Evolutionary conservation across 352 stramenopile species (phyloP).

Genomic region (Globisporangium spinosum): DNA sequence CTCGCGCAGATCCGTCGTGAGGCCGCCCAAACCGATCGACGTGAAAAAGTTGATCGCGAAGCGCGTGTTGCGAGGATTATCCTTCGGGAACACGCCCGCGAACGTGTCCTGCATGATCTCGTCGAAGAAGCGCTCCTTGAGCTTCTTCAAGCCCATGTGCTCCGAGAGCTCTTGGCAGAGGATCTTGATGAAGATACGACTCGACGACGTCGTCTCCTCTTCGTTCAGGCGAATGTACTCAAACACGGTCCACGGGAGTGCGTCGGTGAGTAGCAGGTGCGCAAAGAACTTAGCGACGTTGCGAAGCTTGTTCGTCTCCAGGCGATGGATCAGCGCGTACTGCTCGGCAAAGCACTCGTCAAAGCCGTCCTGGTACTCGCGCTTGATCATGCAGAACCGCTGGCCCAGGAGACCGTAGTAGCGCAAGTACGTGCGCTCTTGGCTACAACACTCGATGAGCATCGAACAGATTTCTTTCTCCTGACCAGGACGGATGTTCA

Average conservation of each 20-base stretch:
- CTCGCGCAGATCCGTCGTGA: slow-evolving; percentile 96
- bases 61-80: slow-evolving; percentile 96
- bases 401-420: slow-evolving; percentile 97
- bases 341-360: slow-evolving; percentile 93
- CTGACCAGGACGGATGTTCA: slow-evolving; percentile 95
- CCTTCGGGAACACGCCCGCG: slow-evolving; percentile 94
- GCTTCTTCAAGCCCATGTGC: slow-evolving; percentile 93
- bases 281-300: slow-evolving; percentile 99
- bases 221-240: slow-evolving; percentile 97
- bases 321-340: slow-evolving; percentile 95
- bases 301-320: slow-evolving; percentile 98
- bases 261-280: slow-evolving; percentile 96
- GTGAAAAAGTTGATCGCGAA: slow-evolving; percentile 99
- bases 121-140: slow-evolving; percentile 95
- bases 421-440: slow-evolving; percentile 96
- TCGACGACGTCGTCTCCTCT: slow-evolving; percentile 98
- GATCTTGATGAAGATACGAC: slow-evolving; percentile 99
- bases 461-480: slow-evolving; percentile 99
- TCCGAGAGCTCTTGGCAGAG: slow-evolving; percentile 97
- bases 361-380: slow-evolving; percentile 95
- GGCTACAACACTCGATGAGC: slow-evolving; percentile 98
- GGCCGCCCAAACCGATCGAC: slow-evolving; percentile 95
- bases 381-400: slow-evolving; percentile 96
- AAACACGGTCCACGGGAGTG: slow-evolving; percentile 97
- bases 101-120: slow-evolving; percentile 91